Evolutionary conservation across 148 eudicot genomes (phyloP), one percentile per base, ranked within the genome.

Genomic region (Arctostaphylos glauca): DNA sequence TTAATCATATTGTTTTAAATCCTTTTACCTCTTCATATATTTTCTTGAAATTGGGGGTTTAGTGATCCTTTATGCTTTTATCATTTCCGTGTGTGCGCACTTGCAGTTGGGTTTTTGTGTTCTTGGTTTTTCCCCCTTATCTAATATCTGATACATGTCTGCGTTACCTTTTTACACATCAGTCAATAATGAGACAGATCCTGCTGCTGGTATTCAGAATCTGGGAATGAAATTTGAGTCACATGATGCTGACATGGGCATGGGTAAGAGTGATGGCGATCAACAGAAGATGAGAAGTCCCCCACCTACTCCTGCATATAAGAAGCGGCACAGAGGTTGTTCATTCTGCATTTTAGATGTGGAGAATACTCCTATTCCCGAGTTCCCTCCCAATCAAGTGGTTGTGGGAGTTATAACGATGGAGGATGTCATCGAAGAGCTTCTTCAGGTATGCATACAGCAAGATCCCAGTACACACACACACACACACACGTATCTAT

Each of bases 391-490:
- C 80, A 87, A 88, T 88, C 88, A 94, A 87, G 90, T 83, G 64
- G 99, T 88, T 55, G 97, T 94, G 83, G 98, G 99, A 64, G 97
- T 96, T 62, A 96, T 96, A 67, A 77, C 90, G 73, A 96, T 96
- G 99, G 99, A 94, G 83, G 99, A 96, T 81, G 98, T 94, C 55
- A 94, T 96, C 62, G 99, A 96, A 88, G 99, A 96, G 82, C 97
- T 96, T 87, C 98, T 96, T 74, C 94, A 96, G 99, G 99, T 96
- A 66, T 52, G 76, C 59, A 16, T 23, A 66, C 25, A 47, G 15
- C 19, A 23, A 43, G 71, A 13, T 18, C 23, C 53, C 52, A 73
- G 14, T 47, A 1, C 38, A 31, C 38, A 31, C 38, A 31, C 38
- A 31, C 38, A 31, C 38, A 31, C 38, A 31, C 1, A 31, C 1